A percentile compares a stretch with the other conserved stretches of the same genome.
Conservation (phyloP, 2,329 filamentous ascomycete genomes). For the Apiospora sp. region DNA sequence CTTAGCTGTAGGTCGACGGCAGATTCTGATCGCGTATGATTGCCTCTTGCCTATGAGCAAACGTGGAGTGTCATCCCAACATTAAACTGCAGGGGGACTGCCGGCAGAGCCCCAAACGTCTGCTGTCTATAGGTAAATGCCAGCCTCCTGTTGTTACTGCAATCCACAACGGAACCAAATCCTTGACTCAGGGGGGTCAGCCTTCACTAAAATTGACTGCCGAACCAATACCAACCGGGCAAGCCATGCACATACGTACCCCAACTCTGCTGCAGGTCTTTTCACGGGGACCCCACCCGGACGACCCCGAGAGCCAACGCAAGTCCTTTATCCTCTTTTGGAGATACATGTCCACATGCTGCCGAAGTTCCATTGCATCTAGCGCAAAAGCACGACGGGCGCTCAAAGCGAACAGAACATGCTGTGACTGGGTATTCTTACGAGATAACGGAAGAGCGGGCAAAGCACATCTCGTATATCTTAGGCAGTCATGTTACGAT, state of each 20-base stretch:
- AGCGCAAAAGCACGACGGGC: too few species aligned
- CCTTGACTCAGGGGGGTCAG: background rate
- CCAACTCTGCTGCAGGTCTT: background rate
- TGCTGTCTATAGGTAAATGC: background rate
- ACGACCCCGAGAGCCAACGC: background rate
- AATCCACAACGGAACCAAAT: background rate
- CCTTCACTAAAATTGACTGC: background rate
- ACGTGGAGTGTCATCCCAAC: background rate
- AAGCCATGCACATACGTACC: background rate
- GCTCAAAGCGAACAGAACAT: too few species aligned
- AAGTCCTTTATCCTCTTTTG: background rate
- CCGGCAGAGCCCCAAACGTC: background rate
- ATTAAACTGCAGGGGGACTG: background rate
- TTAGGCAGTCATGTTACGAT: too few species aligned
- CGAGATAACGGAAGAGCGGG: fast-evolving
- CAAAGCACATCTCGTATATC: background rate
- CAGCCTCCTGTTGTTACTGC: background rate
- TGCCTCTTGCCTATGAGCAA: background rate
- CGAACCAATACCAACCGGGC: background rate
- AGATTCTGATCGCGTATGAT: background rate
- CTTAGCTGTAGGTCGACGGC: background rate
- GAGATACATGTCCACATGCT: background rate
- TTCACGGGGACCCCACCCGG: background rate
- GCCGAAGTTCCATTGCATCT: background rate
- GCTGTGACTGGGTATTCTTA: too few species aligned